Evolutionary conservation across 495 filamentous ascomycete genomes (phyloP).

Genomic region (Elasticomyces elasticus): DNA sequence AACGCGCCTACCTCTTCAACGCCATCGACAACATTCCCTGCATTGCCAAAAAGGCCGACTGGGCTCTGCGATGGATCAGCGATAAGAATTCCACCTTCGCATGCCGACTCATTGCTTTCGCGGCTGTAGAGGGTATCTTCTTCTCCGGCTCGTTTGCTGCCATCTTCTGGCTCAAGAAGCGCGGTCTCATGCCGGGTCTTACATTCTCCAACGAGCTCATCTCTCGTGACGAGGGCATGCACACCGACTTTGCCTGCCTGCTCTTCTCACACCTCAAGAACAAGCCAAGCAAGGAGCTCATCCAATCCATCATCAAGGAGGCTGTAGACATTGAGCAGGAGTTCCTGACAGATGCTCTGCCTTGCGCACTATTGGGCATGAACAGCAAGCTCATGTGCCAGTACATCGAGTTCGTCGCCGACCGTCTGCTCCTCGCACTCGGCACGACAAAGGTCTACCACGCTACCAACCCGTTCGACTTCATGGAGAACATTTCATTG

Average conservation of each 20-base stretch:
- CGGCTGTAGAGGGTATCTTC: constrained; percentile 98
- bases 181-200: constrained; percentile 93
- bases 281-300: constrained; percentile 68
- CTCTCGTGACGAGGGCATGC: constrained; percentile 97
- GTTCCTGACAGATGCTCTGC: constrained; percentile 92
- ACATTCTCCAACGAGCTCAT: constrained; percentile 99
- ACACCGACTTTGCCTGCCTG: constrained; percentile 97
- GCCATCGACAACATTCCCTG: constrained; percentile 97
- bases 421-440: constrained; percentile 82
- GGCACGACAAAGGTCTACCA: constrained; percentile 92
- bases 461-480: constrained; percentile 92
- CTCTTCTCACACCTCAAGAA: constrained; percentile 92
- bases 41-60: constrained; percentile 96
- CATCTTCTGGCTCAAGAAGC: constrained; percentile 99
- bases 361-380: constrained; percentile 89
- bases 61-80: constrained; percentile 90
- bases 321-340: constrained; percentile 94
- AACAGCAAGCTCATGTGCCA: constrained; percentile 96
- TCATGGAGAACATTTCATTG: constrained; percentile 99
- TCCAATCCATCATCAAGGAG: constrained; percentile 83
- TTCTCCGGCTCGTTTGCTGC: constrained; percentile 98
- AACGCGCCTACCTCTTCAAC: constrained; percentile 92
- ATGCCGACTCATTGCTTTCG: constrained; percentile 91
- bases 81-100: constrained; percentile 90
- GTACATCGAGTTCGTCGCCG: constrained; percentile 99